Base-by-base conservation (phyloP, 768 basidiomycete genomes). In the Coprinopsis strossmayeri region DNA sequence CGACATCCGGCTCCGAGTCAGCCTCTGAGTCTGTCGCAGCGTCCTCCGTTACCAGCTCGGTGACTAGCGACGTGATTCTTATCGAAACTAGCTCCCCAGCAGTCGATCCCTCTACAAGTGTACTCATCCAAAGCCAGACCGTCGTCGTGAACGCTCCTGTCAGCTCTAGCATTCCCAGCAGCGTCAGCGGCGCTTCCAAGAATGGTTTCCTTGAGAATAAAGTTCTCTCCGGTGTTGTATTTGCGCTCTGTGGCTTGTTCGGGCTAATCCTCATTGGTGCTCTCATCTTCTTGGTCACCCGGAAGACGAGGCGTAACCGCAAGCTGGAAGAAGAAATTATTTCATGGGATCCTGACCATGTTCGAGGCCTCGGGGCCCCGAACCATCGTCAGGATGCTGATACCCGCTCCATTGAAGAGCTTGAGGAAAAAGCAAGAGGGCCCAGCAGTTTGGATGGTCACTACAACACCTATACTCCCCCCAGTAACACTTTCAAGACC, bases 161-260 rank as follows among this genome's bases (percentile, higher is more conserved):
- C 1, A 35, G 11, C 34, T 20, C 50, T 11, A 41, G 28, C 11
- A 39, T 46, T 32, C 44, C 50, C 37, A 46, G 23, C 26, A 17
- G 48, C 28, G 39, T 46, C 20, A 51, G 41, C 17, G 53, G 50
- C 9, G 34, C 60, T n/a, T 56, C 61, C 7, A 46, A 5, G 3
- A 50, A 39, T 35, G 28, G 42, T 27, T 88, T 89, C 65, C 59
- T 87, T 30, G 63, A 79, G 50, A 82, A 87, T 63, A 84, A 79
- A 62, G 68, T 75, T n/a, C 67, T 81, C n/a, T 74, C 77, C 34
- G 78, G 78, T 5, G 63, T 76, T 7, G 72, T 86, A 13, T 83
- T 87, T 50, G 64, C 71, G 25, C 44, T 81, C 17, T 68, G 70
- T 34, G 82, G 77, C 12, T 44, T 83, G 32, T 54, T 73, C 25